phyloP scores from a whole-genome alignment of 441 rosid genomes.

The Daphne laureola region DNA sequence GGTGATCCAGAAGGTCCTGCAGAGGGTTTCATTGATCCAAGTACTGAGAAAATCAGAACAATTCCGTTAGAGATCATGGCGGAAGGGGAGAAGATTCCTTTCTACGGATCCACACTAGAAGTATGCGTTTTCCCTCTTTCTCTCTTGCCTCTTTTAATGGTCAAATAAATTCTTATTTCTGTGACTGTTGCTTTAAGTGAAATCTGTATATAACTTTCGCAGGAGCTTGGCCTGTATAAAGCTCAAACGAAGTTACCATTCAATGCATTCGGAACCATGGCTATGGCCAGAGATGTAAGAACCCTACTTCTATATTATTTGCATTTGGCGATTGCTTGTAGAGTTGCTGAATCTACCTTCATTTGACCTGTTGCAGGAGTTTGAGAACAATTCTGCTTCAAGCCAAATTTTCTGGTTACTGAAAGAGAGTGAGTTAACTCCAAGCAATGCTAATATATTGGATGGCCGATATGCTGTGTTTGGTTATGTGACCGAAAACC shows the following conservation, averaged over 20 bases:
- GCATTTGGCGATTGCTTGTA: background rate
- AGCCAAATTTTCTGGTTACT: conserved; percentile 96
- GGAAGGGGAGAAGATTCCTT: conserved; percentile 65
- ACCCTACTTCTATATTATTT: background rate
- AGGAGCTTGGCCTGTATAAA: conserved; percentile 97
- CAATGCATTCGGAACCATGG: conserved; percentile 98
- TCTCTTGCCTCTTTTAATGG: background rate
- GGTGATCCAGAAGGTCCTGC: conserved; percentile 99
- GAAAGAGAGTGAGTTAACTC: conserved; percentile 98
- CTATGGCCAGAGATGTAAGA: conserved; percentile 98
- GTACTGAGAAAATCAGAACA: conserved; percentile 79
- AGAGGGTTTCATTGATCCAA: conserved; percentile 91
- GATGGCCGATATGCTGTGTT: conserved; percentile 97
- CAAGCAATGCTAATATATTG: conserved; percentile 94
- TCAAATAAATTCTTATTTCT: conserved; percentile 1
- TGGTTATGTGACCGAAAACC: conserved; percentile 83
- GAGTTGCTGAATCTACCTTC: background rate
- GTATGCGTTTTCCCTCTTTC: conserved; percentile 27
- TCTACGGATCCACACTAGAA: conserved; percentile 81
- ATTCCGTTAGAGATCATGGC: conserved; percentile 87
- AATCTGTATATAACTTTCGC: conserved; percentile 5
- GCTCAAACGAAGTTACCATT: conserved; percentile 97
- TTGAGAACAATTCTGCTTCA: conserved; percentile 87
- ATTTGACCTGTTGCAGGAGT: conserved; percentile 49
- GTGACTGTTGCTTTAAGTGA: no score